Base-by-base conservation (phyloP, 768 basidiomycete genomes). In the Tricholomella constricta region DNA sequence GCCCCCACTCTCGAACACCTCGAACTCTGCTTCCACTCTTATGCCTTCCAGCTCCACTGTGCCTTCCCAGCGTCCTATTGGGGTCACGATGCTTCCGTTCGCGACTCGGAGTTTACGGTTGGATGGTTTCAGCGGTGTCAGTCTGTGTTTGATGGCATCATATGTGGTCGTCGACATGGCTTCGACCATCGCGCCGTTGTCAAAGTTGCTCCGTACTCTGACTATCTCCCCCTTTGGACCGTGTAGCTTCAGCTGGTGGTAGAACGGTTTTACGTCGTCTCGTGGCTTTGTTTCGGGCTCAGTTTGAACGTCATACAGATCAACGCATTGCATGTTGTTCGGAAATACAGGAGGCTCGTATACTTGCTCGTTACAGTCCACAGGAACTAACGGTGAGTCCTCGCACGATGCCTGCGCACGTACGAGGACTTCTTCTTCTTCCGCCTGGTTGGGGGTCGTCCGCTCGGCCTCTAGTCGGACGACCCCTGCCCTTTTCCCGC, bases 1-100 rank as follows among this genome's bases (percentile, higher is more conserved):
- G 0, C 62, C 62, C 1, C 64, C 57, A 23, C 69, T 68, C 41
- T 64, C 45, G 45, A 67, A 65, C 5, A 67, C 59, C 45, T 65
- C 62, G 19, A 65, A 62, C 15, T n/a, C 17, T 2, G 57, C 64
- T 6, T 20, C 14, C 25, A 42, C 36, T 17, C 12, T 20, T n/a
- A 44, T 19, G 1, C 47, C 48, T 10, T 27, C 40, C 17, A 56
- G 26, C 37, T 26, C 40, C 14, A 60, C 38, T 3, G 17, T 38
- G 2, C 52, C 55, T 43, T 20, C 42, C 51, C 55, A 59, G 14
- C 19, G 20, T n/a, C 40, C 57, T 19, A 50, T n/a, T 2, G 44
- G 55, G 15, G 46, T 47, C 8, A 56, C 46, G n/a, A 59, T 38
- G 20, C 20, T 15, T 0, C 65, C 62, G 36, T 69, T 62, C 6